Evolutionary conservation across 257 asterid species (phyloP).

Genomic region (Salvia rosmarinus): DNA sequence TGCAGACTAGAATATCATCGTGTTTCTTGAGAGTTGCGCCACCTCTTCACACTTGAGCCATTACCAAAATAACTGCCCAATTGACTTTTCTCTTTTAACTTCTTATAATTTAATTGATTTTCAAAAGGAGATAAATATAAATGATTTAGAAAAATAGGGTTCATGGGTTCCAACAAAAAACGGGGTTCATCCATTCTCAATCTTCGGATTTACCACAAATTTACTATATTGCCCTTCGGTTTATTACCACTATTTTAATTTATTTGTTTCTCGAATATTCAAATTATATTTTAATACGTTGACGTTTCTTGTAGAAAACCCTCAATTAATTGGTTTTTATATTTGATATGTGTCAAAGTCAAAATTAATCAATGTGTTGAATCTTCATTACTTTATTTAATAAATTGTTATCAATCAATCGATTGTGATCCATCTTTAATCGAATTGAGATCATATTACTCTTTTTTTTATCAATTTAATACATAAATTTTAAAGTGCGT

Average conservation of each 20-base stretch:
- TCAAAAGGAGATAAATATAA: neutral
- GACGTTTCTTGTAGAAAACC: no score
- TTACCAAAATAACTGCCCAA: slow-evolving; percentile 38
- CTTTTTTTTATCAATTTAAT: no score
- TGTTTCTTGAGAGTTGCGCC: slow-evolving; percentile 47
- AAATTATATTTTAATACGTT: no score
- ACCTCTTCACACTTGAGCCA: slow-evolving; percentile 30
- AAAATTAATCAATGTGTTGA: no score
- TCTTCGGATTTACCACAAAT: neutral
- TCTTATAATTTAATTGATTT: neutral
- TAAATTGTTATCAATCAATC: no score
- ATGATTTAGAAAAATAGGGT: neutral
- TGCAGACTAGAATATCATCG: slow-evolving; percentile 35
- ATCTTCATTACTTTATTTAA: no score
- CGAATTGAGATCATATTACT: no score
- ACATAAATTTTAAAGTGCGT: no score
- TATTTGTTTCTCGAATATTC: neutral
- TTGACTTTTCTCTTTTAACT: slow-evolving; percentile 31
- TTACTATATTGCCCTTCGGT: neutral
- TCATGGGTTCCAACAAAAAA: neutral
- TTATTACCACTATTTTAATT: neutral
- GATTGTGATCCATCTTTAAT: no score
- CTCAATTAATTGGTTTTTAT: no score
- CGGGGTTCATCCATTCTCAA: slow-evolving; percentile 21
- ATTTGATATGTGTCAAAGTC: no score